phyloP scores from a whole-genome alignment of 2,329 filamentous ascomycete genomes.

The Didymella arachidicola region DNA sequence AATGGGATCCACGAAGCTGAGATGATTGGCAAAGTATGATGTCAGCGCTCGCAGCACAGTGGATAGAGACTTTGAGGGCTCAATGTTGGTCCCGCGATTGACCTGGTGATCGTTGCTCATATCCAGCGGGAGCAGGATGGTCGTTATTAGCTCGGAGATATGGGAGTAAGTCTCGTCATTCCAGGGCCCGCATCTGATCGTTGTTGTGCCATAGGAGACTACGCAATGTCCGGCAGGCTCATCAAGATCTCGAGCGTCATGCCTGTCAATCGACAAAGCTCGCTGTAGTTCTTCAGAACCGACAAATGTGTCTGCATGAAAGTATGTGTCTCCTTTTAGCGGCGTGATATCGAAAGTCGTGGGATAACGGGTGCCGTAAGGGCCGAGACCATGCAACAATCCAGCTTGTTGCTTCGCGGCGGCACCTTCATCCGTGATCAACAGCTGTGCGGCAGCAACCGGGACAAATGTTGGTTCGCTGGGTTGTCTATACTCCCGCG shows the following conservation, averaged over 20 bases:
- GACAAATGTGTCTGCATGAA: conserved; percentile 64
- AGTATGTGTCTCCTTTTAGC: conserved; percentile 61
- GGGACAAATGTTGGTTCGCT: conserved; percentile 43
- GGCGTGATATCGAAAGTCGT: conserved; percentile 62
- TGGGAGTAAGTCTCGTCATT: conserved; percentile 62
- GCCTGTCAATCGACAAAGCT: conserved; percentile 45
- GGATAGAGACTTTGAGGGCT: conserved; percentile 22
- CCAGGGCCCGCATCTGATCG: conserved; percentile 62
- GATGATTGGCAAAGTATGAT: conserved; percentile 57
- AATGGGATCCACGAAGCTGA: conserved; percentile 63
- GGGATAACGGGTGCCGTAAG: conserved; percentile 60
- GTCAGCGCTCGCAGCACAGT: conserved; percentile 56
- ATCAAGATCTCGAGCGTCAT: conserved; percentile 53
- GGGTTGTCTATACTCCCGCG: conserved; percentile 56
- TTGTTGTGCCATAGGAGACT: conserved; percentile 48
- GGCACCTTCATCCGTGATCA: not conserved
- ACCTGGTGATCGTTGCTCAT: not conserved
- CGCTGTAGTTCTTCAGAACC: conserved; percentile 63
- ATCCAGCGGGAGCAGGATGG: conserved; percentile 18
- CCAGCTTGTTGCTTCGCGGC: not conserved
- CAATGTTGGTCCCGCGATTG: not conserved
- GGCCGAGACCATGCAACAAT: conserved; percentile 54
- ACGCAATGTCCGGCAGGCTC: conserved; percentile 48
- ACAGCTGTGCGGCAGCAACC: not conserved
- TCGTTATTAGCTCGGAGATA: conserved; percentile 24